These are phyloP conservation scores for Linum lewisii DNA, from an alignment of 345 rosid species.

Conservation along the genomic window DNA sequence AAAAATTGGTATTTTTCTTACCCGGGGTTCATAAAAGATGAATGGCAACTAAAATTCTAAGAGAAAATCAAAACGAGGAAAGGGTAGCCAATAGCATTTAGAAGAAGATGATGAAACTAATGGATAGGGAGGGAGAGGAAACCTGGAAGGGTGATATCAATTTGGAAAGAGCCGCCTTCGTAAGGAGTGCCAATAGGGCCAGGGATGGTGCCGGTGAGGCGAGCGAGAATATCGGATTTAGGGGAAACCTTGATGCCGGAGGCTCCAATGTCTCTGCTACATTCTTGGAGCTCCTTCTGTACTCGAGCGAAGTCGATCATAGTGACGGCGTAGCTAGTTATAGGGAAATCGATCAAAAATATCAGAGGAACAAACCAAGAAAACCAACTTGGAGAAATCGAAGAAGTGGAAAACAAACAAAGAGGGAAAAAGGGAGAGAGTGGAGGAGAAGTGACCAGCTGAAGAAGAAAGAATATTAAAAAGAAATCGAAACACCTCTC, in stretches of 20 bases:
- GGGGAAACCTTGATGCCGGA: conserved; percentile 73
- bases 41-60: neutral
- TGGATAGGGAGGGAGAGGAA: neutral
- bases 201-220: conserved; percentile 67
- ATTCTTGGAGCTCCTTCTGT: conserved; percentile 89
- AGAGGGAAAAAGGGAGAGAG: no score
- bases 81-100: neutral
- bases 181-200: conserved; percentile 89
- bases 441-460: no score
- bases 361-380: no score
- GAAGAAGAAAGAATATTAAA: no score
- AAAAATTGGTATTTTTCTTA: neutral
- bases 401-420: no score
- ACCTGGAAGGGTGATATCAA: conserved; percentile 83
- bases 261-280: conserved; percentile 54
- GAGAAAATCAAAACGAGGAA: neutral
- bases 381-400: no score
- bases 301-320: conserved; percentile 81
- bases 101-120: neutral
- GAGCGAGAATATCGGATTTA: conserved; percentile 62
- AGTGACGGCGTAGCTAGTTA: neutral
- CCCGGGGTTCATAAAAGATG: neutral
- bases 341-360: no score
- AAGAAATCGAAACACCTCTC: no score
- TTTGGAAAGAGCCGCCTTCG: conserved; percentile 83